Evolutionary conservation across 2,329 filamentous ascomycete species (phyloP), one percentile per base, ranked within the genome.

Genomic region (Epicoccum nigrum): DNA sequence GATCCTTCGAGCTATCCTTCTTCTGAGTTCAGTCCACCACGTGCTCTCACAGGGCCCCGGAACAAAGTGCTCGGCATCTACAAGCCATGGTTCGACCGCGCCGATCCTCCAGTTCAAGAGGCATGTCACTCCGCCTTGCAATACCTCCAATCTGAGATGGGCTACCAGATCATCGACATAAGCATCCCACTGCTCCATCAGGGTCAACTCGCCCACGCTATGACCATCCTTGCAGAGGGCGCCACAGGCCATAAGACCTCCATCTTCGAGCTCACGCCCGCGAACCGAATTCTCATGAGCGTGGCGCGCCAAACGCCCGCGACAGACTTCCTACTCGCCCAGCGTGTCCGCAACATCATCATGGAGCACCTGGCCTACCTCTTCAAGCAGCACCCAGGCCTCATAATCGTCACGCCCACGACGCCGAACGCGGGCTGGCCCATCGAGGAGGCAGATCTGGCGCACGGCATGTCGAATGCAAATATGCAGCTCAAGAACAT

Each of bases 381-480:
- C 1, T 96, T 86, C 75, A 76, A 83, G 59, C 75, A 80, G 48
- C 74, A 95, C 65, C 89, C 90, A 0, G 89, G 88, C 19, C 76
- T 97, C 53, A 75, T 96, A 27, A 85, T 97, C 53, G 76, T 95
- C 33, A 88, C 88, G 2, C 92, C 92, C 0, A 92, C 90, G 1
- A 84, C 85, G 3, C 89, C 92, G 0, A 82, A 88, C 52, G 79
- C 85, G 0, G 92, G 92, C 9, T 95, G 89, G 88, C 83, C 83
- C 33, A 84, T 86, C 9, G 86, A 89, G 32, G 77, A 85, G 13
- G 76, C 76, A n/a, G 86, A 92, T 64, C 68, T 85, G 4, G 60
- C 67, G 7, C 74, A 79, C 38, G 92, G 92, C 2, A 77, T 90
- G 59, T 86, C 81, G 30, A 88, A 97, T 70, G 86, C 81, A 0